Conservation (phyloP, 495 filamentous ascomycete species). For the Penicillium angulare region DNA sequence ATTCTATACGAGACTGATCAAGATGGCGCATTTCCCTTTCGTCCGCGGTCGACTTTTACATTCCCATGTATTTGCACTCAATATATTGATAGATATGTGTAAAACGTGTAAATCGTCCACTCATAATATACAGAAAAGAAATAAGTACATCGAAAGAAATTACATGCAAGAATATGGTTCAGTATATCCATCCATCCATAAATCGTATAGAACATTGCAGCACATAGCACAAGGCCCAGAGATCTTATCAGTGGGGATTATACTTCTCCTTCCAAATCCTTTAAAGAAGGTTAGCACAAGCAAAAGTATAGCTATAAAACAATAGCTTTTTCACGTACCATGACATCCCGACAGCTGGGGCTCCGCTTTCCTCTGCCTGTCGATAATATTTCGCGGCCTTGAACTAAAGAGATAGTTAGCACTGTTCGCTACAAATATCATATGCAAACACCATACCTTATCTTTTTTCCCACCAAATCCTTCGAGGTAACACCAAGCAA, state of each 20-base stretch:
- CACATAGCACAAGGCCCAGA: neutral
- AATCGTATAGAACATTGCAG: neutral
- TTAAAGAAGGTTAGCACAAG: conserved; percentile 21
- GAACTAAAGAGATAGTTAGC: conserved; percentile 54
- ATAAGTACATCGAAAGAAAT: too few species aligned
- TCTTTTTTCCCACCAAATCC: conserved; percentile 95
- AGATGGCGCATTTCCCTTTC: too few species aligned
- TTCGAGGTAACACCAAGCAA: conserved; percentile 92
- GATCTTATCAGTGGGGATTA: conserved; percentile 51
- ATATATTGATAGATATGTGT: neutral
- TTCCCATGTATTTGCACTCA: too few species aligned
- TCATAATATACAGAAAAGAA: neutral
- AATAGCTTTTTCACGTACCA: conserved; percentile 82
- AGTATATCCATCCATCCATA: neutral
- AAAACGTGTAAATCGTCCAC: neutral
- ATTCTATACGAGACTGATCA: too few species aligned
- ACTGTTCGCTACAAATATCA: conserved; percentile 3
- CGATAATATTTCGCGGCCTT: conserved; percentile 91
- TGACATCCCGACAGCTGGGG: conserved; percentile 88
- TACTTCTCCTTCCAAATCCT: conserved; percentile 99
- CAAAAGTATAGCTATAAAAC: conserved; percentile 14
- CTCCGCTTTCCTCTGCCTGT: conserved; percentile 82
- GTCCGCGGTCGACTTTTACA: too few species aligned
- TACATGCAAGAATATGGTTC: neutral
- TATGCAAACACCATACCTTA: conserved; percentile 65